Conservation (phyloP, 805 yeast species). For the Pichia pseudocactophila region DNA sequence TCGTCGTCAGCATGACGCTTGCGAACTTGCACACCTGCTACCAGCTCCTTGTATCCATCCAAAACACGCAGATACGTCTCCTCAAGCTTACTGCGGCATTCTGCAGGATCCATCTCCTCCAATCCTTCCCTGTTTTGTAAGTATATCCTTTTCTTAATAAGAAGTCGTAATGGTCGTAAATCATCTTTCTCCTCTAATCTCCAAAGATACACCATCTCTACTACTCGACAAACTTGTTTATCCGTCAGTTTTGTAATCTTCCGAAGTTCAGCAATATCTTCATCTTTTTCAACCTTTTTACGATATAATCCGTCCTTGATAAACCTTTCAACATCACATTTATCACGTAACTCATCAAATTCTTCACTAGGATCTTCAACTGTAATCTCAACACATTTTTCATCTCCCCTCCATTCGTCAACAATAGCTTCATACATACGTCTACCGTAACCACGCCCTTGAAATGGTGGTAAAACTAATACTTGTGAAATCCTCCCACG, state of each 20-base stretch:
- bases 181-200: constrained; percentile 22
- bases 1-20: neutral
- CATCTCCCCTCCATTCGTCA: constrained; percentile 46
- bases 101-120: constrained; percentile 41
- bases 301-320: constrained; percentile 24
- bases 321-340: constrained; percentile 58
- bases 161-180: constrained; percentile 35
- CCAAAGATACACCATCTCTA: constrained; percentile 64
- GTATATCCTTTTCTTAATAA: constrained; percentile 68
- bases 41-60: neutral
- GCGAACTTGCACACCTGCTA: neutral
- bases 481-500: constrained; percentile 85
- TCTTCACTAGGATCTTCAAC: constrained; percentile 93
- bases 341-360: constrained; percentile 85
- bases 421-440: constrained; percentile 50
- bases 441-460: constrained; percentile 64
- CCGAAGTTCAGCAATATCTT: neutral
- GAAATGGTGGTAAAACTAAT: constrained; percentile 76
- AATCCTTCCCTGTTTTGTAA: constrained; percentile 76
- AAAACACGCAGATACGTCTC: constrained; percentile 1
- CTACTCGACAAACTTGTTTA: constrained; percentile 67
- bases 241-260: constrained; percentile 32
- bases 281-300: constrained; percentile 16
- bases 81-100: constrained; percentile 50
- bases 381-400: constrained; percentile 56